Conservation (phyloP, 305 asterid genomes). For the Rubia occidens region DNA sequence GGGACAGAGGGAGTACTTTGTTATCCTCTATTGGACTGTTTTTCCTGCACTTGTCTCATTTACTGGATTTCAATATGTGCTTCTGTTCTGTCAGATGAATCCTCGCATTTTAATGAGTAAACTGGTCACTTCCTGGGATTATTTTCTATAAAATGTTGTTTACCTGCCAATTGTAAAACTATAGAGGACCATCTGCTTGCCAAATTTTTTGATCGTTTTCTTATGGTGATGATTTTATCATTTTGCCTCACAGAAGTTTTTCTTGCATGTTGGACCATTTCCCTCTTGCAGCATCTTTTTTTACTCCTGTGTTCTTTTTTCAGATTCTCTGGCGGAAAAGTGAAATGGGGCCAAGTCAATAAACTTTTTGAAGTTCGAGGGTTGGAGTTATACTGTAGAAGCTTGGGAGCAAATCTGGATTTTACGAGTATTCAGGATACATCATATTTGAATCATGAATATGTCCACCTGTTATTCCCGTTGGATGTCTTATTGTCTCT, state of each 20-base stretch:
- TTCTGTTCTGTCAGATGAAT: neutral
- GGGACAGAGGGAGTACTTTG: neutral
- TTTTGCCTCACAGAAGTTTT: neutral
- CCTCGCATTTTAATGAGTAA: neutral
- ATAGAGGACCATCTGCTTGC: neutral
- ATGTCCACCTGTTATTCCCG: conserved; percentile 52
- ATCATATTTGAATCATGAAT: conserved; percentile 27
- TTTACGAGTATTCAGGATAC: conserved; percentile 25
- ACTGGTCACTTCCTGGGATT: neutral
- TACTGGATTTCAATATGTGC: neutral
- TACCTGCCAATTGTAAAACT: neutral
- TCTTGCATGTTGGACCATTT: neutral
- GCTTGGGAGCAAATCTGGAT: conserved; percentile 34
- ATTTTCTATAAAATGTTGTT: neutral
- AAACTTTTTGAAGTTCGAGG: conserved; percentile 74
- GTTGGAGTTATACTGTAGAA: conserved; percentile 66
- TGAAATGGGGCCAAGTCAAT: conserved; percentile 77
- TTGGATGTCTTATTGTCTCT: conserved; percentile 55
- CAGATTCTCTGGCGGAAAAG: conserved; percentile 54
- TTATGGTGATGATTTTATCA: neutral
- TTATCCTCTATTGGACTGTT: neutral
- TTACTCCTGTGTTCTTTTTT: conserved; percentile 12
- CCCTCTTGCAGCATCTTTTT: neutral
- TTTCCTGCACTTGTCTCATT: neutral
- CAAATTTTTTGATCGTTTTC: neutral